Base-by-base conservation (phyloP, 2,329 filamentous ascomycete species). In the Chalara sp. region DNA sequence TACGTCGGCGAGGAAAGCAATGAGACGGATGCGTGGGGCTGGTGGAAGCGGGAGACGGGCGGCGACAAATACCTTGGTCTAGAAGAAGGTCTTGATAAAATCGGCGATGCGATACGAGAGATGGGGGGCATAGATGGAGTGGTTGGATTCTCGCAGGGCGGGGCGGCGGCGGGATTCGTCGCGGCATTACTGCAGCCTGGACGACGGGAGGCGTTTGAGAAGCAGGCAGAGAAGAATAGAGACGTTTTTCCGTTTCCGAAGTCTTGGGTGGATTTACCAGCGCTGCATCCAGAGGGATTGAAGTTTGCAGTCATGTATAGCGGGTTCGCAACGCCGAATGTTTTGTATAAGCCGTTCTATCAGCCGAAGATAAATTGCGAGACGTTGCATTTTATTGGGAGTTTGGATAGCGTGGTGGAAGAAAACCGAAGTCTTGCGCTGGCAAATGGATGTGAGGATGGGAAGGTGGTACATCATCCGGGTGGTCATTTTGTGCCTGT, bases 401-500 rank as follows among this genome's bases (percentile, higher is more conserved):
- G 82, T 49, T 72, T 96, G 59, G 92, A 96, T 71, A 89, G 86
- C 3, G 88, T 96, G 1, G 91, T 97, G 0, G 87, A 90, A 32
- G 91, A 96, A 72, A 68, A 69, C 48, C 74, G 88, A 62, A 88
- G 81, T 65, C 72, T 79, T 61, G 78, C 73, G 28, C 69, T 96
- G 52, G 76, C 87, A 3, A 82, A 89, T 29, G 75, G 77, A 44
- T 89, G 83, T 66, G 73, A 68, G 31, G 75, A 74, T 0, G 44
- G 74, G 63, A 73, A 80, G 56, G 64, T 81, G 60, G 78, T 86
- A 60, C 89, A 95, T 41, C 65, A 67, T 68, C 91, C 92, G 1
- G 92, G 92, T 6, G 91, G 91, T 0, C 92, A 97, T 67, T 90
- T 95, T 63, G 79, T 96, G 62, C 92, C 92, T 0, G 83, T 89